Conservation (phyloP, 2,329 filamentous ascomycete genomes). For the Neoscytalidium dimidiatum region DNA sequence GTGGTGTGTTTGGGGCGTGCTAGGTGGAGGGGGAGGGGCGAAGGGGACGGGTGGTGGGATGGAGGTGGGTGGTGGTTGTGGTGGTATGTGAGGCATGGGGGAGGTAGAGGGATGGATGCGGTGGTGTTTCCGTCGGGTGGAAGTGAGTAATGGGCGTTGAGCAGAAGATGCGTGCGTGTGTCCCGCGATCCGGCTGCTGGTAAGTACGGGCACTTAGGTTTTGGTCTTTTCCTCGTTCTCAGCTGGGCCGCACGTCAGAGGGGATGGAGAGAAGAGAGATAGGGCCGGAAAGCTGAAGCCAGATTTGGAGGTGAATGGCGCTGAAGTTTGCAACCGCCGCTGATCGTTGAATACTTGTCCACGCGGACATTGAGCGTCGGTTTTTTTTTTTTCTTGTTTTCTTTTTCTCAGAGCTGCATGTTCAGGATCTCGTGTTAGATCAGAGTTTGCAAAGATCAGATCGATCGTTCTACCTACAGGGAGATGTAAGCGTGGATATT, state of each 20-base stretch:
- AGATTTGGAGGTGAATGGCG: neutral
- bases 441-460: neutral
- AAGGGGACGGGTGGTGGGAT: neutral
- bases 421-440: neutral
- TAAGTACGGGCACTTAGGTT: too few relatives aligned
- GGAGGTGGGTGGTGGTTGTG: neutral
- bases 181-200: too few relatives aligned
- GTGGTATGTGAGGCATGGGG: neutral
- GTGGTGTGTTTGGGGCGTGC: neutral
- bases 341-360: too few relatives aligned
- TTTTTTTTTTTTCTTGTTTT: too few relatives aligned
- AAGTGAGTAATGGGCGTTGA: too few relatives aligned
- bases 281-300: neutral
- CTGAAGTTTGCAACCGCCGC: too few relatives aligned
- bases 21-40: neutral
- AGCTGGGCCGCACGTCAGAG: neutral
- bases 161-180: neutral
- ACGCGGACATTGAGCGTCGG: neutral
- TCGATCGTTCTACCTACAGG: neutral
- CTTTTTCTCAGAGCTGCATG: too few relatives aligned
- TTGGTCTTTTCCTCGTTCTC: neutral
- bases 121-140: too few relatives aligned
- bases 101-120: too few relatives aligned
- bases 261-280: too few relatives aligned
- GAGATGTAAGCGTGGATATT: neutral